These are phyloP conservation scores for Colletotrichum neosansevieriae DNA, from an alignment of 2,329 filamentous ascomycete species.

Conservation along the genomic window DNA sequence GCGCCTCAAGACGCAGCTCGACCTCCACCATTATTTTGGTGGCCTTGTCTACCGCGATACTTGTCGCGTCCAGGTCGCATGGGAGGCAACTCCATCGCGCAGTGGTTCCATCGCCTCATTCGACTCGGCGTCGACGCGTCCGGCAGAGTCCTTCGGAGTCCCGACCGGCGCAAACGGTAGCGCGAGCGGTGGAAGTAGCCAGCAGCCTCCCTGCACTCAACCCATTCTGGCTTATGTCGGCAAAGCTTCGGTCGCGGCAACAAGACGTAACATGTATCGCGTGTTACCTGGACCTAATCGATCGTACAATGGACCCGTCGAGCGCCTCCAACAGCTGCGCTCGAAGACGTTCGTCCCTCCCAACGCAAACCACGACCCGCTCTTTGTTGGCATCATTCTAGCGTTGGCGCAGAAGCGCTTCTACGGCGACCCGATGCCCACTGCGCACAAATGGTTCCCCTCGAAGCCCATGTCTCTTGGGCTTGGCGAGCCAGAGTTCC, in stretches of 20 bases:
- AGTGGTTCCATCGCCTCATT: constrained; percentile 46
- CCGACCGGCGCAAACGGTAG: constrained; percentile 17
- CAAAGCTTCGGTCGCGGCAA: constrained; percentile 58
- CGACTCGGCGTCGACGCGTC: constrained; percentile 53
- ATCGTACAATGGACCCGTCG: constrained; percentile 60
- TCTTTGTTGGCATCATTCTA: constrained; percentile 64
- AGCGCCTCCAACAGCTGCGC: constrained; percentile 60
- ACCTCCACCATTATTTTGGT: constrained; percentile 65
- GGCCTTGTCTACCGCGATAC: constrained; percentile 57
- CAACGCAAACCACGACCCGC: constrained; percentile 64
- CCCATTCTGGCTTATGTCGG: constrained; percentile 62
- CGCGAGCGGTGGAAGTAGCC: constrained; percentile 11
- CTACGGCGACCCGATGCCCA: constrained; percentile 50
- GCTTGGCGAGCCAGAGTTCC: constrained; percentile 50
- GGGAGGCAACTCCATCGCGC: constrained; percentile 53
- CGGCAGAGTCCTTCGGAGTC: constrained; percentile 46
- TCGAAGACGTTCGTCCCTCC: constrained; percentile 61
- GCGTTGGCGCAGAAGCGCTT: constrained; percentile 69
- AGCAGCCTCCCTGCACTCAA: constrained; percentile 15
- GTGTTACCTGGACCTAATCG: constrained; percentile 55
- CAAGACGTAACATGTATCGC: constrained; percentile 62
- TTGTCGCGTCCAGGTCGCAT: constrained; percentile 63
- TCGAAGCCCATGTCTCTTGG: constrained; percentile 22
- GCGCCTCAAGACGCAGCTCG: constrained; percentile 43
- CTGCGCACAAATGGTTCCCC: constrained; percentile 29